Evolutionary conservation across 139 green algal genomes (phyloP).

Genomic region (Coelastrella sp.): DNA sequence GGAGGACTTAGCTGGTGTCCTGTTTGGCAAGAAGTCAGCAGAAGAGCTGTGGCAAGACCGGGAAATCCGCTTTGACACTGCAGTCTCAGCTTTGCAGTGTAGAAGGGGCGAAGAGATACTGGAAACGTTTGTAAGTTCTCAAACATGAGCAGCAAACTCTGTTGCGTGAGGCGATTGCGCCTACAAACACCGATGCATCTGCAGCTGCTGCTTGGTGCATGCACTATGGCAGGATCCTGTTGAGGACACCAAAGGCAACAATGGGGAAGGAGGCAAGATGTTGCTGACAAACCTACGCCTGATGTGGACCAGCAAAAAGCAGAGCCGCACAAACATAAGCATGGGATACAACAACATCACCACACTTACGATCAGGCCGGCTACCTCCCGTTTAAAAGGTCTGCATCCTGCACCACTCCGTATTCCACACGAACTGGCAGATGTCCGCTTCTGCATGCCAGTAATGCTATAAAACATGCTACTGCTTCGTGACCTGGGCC

Average conservation of each 20-base stretch:
- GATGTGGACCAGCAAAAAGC: slow-evolving; percentile 68
- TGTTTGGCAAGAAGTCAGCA: slow-evolving; percentile 45
- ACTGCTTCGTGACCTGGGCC: too few species aligned
- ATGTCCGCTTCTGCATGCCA: too few species aligned
- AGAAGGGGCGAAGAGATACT: slow-evolving; percentile 58
- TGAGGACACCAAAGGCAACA: slow-evolving; percentile 83
- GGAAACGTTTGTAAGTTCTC: slow-evolving; percentile 57
- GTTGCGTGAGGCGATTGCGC: too few species aligned
- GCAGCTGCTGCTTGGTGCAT: neutral
- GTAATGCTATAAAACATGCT: too few species aligned
- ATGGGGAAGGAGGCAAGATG: slow-evolving; percentile 68
- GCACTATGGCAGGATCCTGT: slow-evolving; percentile 47
- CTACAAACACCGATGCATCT: too few species aligned
- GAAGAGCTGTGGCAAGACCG: slow-evolving; percentile 69
- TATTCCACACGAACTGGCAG: too few species aligned
- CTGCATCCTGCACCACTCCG: neutral
- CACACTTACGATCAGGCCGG: slow-evolving; percentile 58
- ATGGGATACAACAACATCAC: slow-evolving; percentile 74
- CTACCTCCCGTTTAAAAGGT: slow-evolving; percentile 70
- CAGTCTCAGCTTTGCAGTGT: slow-evolving; percentile 30
- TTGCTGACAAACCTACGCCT: slow-evolving; percentile 71
- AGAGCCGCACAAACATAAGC: slow-evolving; percentile 67
- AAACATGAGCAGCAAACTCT: too few species aligned
- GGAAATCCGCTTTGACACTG: slow-evolving; percentile 71
- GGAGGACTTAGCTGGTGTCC: slow-evolving; percentile 23